phyloP scores from a whole-genome alignment of 257 asterid species.

The Ballota nigra region DNA sequence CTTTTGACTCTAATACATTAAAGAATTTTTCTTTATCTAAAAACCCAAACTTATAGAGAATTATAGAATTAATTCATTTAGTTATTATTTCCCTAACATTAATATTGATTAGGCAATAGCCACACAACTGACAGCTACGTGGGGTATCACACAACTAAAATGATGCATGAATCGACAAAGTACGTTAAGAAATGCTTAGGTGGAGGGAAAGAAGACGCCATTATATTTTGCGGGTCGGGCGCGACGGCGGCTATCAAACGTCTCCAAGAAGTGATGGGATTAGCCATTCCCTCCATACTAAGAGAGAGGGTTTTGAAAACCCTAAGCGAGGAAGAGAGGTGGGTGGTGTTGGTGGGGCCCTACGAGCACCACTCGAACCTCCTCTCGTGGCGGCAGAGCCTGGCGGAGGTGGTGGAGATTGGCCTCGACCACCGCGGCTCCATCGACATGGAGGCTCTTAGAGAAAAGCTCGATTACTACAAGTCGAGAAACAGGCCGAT shows the following conservation, averaged over 20 bases:
- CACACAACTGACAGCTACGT: conserved; percentile 68
- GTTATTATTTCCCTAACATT: too few species aligned
- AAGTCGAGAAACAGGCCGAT: conserved; percentile 37
- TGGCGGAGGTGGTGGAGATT: conserved; percentile 77
- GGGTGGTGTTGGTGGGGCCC: conserved; percentile 71
- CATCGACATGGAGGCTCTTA: conserved; percentile 48
- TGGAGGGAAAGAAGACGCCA: conserved; percentile 44
- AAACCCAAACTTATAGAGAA: too few species aligned
- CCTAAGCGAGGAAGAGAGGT: conserved; percentile 41
- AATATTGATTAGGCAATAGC: conserved; percentile 43
- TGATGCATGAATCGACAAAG: conserved; percentile 42
- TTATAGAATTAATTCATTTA: neutral
- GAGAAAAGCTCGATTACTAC: conserved; percentile 34
- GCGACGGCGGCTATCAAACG: conserved; percentile 67
- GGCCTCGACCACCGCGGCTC: conserved; percentile 48
- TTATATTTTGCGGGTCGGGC: conserved; percentile 68
- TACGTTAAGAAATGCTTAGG: conserved; percentile 70
- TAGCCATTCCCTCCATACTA: conserved; percentile 46
- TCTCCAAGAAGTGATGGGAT: conserved; percentile 72
- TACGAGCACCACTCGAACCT: conserved; percentile 80
- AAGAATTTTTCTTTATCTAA: neutral
- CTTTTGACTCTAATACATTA: too few species aligned
- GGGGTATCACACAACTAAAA: conserved; percentile 49
- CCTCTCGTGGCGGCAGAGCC: conserved; percentile 72
- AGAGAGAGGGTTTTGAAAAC: conserved; percentile 43